Conservation (phyloP, 179 eudicot genomes). For the Beta lomatogona region DNA sequence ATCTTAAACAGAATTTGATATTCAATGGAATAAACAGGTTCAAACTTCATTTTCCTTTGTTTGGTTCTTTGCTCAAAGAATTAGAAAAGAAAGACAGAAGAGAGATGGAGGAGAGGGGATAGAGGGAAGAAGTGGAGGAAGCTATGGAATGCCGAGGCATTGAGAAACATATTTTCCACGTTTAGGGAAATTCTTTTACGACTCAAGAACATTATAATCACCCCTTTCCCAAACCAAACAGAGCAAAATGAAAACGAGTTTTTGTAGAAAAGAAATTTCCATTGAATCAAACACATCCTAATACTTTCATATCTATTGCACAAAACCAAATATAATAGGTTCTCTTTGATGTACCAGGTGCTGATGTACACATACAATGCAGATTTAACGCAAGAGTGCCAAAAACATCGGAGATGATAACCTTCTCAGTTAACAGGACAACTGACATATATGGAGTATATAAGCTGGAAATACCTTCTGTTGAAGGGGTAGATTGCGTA, state of each 20-base stretch:
- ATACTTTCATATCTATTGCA: background rate
- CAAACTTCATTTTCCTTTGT: background rate
- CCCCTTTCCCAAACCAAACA: too few relatives aligned
- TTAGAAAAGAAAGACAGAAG: background rate
- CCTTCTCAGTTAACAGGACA: slow-evolving; percentile 67
- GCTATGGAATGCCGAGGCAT: too few relatives aligned
- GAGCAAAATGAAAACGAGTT: too few relatives aligned
- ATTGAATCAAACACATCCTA: background rate
- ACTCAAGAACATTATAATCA: background rate
- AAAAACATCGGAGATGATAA: slow-evolving; percentile 51
- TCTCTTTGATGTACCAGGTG: slow-evolving; percentile 40
- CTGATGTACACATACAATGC: slow-evolving; percentile 65
- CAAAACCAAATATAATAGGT: slow-evolving; percentile 9
- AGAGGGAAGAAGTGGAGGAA: background rate
- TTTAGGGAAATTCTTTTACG: background rate
- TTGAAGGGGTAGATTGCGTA: slow-evolving; percentile 67
- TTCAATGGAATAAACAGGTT: background rate
- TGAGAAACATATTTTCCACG: background rate
- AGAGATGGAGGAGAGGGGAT: too few relatives aligned
- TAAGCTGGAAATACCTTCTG: slow-evolving; percentile 60
- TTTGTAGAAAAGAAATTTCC: background rate
- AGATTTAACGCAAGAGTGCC: slow-evolving; percentile 54
- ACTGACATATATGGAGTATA: slow-evolving; percentile 60
- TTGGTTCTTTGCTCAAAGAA: background rate
- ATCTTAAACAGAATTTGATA: background rate